phyloP scores from a whole-genome alignment of 345 rosid species.

The Citrus australasica region DNA sequence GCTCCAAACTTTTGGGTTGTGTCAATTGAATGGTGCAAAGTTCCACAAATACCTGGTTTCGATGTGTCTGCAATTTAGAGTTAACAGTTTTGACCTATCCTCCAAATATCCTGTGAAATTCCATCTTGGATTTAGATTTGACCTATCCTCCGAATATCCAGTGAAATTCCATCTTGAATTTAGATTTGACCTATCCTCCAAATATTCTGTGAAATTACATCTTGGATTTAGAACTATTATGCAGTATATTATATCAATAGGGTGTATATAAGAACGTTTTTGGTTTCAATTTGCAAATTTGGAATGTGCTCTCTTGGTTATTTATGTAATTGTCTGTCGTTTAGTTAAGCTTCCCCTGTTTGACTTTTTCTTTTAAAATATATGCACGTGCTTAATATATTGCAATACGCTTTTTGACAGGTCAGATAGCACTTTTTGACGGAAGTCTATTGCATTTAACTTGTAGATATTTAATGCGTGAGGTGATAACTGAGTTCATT shows the following conservation, averaged over 20 bases:
- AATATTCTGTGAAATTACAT: neutral
- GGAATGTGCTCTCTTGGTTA: neutral
- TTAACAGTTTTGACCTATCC: neutral
- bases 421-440: neutral
- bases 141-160: too few species aligned
- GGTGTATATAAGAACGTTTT: neutral
- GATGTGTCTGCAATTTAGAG: neutral
- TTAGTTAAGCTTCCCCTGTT: neutral
- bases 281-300: neutral
- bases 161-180: neutral
- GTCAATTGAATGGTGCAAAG: neutral
- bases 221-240: neutral
- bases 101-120: neutral
- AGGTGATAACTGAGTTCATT: conserved; percentile 1
- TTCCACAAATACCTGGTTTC: neutral
- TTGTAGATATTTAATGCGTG: conserved; percentile 1
- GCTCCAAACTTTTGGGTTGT: neutral
- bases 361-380: neutral
- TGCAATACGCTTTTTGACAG: neutral
- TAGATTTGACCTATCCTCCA: too few species aligned
- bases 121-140: neutral
- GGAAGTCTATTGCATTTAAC: neutral
- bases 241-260: neutral
- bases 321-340: neutral
- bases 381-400: neutral